Percentiles rank a stretch among this genome's conserved stretches.
phyloP scores from a whole-genome alignment of 169 alveolate genomes.

The Plasmodium fragile region DNA sequence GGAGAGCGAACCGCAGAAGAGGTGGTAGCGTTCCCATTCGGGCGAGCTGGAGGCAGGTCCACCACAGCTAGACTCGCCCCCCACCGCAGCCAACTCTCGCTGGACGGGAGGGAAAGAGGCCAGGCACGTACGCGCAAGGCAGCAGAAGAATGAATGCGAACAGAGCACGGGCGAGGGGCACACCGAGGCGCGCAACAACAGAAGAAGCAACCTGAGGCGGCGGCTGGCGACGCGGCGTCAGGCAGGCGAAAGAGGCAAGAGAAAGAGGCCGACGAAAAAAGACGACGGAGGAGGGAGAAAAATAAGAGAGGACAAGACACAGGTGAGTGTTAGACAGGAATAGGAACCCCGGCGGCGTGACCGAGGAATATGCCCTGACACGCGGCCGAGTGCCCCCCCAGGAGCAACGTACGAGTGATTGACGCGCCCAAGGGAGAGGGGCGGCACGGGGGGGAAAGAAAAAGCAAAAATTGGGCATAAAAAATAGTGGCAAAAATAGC shows the following conservation, averaged over 20 bases:
- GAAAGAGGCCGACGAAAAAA: background rate
- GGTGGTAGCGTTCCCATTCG: background rate
- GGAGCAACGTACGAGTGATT: background rate
- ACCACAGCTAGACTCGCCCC: background rate
- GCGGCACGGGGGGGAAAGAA: background rate
- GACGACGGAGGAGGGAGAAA: background rate
- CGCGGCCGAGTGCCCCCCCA: background rate
- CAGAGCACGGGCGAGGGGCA: background rate
- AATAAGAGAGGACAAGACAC: background rate
- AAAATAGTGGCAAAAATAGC: background rate
- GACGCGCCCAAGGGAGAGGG: background rate
- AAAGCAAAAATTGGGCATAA: background rate
- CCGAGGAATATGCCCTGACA: constrained; percentile 4
- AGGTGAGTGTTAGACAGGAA: background rate
- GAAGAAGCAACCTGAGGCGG: background rate
- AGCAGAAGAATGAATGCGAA: constrained; percentile 32
- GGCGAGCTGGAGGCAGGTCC: background rate
- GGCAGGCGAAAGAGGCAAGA: background rate
- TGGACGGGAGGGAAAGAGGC: constrained; percentile 3
- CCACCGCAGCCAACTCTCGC: background rate
- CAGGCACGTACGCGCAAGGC: background rate
- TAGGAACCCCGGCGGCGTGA: background rate
- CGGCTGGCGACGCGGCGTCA: background rate
- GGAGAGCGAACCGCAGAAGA: background rate
- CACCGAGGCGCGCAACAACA: constrained; percentile 18